Conservation (phyloP, 352 stramenopile species). For the Phytophthora foliorum region DNA sequence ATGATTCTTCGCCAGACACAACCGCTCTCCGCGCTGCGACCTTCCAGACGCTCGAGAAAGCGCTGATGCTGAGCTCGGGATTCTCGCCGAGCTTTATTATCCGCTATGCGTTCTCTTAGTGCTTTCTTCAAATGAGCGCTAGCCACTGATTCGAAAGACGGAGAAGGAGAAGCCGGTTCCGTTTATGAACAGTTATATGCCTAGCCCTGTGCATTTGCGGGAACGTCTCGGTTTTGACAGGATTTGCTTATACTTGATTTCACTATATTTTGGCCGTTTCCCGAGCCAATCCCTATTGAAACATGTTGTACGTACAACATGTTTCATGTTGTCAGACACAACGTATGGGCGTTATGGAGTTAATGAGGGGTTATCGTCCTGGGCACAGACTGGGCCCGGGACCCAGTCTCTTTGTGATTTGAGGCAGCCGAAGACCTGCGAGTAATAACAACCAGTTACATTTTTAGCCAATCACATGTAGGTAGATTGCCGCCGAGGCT, state of each 20-base stretch:
- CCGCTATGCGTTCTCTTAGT: neutral
- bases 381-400: no score
- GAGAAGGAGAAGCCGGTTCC: neutral
- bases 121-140: slow-evolving; percentile 1
- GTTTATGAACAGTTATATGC: neutral
- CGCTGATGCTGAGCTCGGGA: neutral
- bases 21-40: neutral
- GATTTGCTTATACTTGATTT: slow-evolving; percentile 18
- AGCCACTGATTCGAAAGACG: slow-evolving; percentile 1
- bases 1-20: neutral
- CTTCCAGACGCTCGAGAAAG: slow-evolving; percentile 1
- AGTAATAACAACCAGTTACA: no score
- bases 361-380: no score
- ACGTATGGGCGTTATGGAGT: slow-evolving; percentile 22
- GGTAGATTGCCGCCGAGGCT: no score
- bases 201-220: slow-evolving; percentile 16
- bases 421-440: no score
- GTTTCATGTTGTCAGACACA: slow-evolving; percentile 18
- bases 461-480: no score
- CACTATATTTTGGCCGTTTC: slow-evolving; percentile 5
- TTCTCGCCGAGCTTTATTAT: neutral
- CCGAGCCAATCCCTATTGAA: slow-evolving; percentile 6
- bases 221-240: neutral
- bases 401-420: no score
- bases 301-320: slow-evolving; percentile 34